Evolutionary conservation across 2,329 filamentous ascomycete species (phyloP), one percentile per base, ranked within the genome.

Genomic region (Fonsecaea pugnacius): DNA sequence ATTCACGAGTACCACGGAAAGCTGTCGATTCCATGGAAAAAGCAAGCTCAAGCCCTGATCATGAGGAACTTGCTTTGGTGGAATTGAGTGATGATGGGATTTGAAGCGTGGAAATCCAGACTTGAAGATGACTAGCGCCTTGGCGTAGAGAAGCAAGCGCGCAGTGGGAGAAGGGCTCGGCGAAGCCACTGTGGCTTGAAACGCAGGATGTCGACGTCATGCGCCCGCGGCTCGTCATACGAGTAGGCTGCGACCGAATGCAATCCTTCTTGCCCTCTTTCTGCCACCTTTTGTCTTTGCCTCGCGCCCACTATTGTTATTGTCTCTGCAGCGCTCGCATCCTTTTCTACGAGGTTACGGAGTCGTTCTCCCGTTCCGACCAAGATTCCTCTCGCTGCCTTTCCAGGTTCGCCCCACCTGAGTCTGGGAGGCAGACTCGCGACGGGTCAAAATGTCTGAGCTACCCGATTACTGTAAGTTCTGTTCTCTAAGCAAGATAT

Each of bases 381-480:
- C 12, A 14, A 24, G 43, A 12, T 18, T 18, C 43, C 21, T 16
- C 8, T 48, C 21, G 43, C 43, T 27, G 18, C 18, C 21, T 7
- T 38, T 24, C 32, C 33, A 55, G 50, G 21, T 35, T 4, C 35
- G 9, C 32, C 7, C 48, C 30, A 16, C 9, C 32, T 10, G 10
- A 40, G 9, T 7, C 43, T 27, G 43, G 43, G 4, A 58, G n/a
- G n/a, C 21, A 58, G 35, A 18, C 35, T 46, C 18, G 27, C 10
- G 2, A 46, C 16, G 36, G 3, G 5, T 32, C 40, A 57, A 21
- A 30, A 70, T 71, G 68, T 63, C 68, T 30, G 67, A 70, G 12
- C 69, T 68, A 14, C 64, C 67, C 57, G 70, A 71, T 56, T 71
- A 71, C 59, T 71, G 70, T 71, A 62, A 63, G 67, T 64, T 1